A percentile compares a stretch with the other conserved stretches of the same genome.
phyloP scores from a whole-genome alignment of 2,329 filamentous ascomycete genomes.

The Exophiala viscosa region DNA sequence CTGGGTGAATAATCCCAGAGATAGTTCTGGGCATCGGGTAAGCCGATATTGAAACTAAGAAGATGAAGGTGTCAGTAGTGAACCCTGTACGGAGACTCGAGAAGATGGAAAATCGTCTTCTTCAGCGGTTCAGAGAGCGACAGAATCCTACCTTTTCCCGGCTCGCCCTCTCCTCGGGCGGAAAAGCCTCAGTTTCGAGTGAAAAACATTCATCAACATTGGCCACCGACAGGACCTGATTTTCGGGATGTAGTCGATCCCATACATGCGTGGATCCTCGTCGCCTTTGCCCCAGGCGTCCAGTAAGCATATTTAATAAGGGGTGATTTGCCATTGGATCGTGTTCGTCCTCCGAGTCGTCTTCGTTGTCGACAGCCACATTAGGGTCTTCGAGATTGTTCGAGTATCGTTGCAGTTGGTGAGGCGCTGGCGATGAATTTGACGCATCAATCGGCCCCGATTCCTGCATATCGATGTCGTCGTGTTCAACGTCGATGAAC shows the following conservation, averaged over 20 bases:
- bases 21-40: conserved; percentile 68
- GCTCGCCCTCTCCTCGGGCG: conserved; percentile 54
- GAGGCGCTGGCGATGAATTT: conserved; percentile 7
- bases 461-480: conserved; percentile 26
- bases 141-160: conserved; percentile 55
- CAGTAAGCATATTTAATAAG: conserved; percentile 28
- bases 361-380: conserved; percentile 20
- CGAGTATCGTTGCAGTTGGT: conserved; percentile 23
- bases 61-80: no score
- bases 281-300: conserved; percentile 25
- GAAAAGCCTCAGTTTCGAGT: conserved; percentile 58
- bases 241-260: conserved; percentile 66
- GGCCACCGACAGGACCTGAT: conserved; percentile 63
- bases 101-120: no score
- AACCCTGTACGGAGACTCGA: no score
- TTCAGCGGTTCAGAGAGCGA: no score
- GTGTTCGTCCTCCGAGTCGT: conserved; percentile 27
- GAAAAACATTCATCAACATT: conserved; percentile 52
- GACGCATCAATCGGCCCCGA: conserved; percentile 14
- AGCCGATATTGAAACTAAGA: conserved; percentile 72
- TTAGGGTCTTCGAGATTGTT: conserved; percentile 23
- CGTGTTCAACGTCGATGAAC: conserved; percentile 27
- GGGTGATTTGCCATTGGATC: conserved; percentile 27
- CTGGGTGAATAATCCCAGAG: conserved; percentile 72
- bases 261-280: conserved; percentile 27